Evolutionary conservation across 2,329 filamentous ascomycete genomes (phyloP).

Genomic region (Fusarium setosum): DNA sequence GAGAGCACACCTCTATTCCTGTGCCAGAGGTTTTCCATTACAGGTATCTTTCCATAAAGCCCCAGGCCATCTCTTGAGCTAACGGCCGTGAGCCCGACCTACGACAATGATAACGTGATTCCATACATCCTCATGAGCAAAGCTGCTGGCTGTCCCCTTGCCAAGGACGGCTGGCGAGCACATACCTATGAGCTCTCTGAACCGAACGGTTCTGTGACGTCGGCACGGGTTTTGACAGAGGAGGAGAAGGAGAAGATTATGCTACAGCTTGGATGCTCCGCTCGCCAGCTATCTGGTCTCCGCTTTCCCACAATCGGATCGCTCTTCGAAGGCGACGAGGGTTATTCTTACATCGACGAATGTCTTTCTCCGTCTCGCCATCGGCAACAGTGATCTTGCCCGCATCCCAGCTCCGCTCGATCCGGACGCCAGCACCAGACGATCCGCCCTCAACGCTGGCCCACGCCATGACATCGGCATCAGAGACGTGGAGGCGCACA

Average conservation of each 20-base stretch:
- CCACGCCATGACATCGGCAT: no score
- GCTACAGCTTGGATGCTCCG: conserved; percentile 40
- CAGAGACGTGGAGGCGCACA: no score
- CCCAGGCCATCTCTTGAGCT: conserved; percentile 9
- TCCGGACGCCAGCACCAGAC: no score
- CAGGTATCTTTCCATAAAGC: conserved; percentile 17
- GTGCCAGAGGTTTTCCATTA: conserved; percentile 45
- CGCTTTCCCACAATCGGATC: conserved; percentile 44
- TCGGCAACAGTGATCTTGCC: no score
- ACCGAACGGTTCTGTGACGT: conserved; percentile 1
- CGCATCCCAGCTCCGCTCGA: no score
- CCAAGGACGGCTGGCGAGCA: conserved; percentile 35
- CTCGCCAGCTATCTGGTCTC: conserved; percentile 40
- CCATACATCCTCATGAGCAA: conserved; percentile 49
- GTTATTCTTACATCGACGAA: conserved; percentile 27
- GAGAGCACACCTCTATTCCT: conserved; percentile 44
- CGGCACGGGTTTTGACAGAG: conserved; percentile 9
- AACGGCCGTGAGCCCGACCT: conserved; percentile 6
- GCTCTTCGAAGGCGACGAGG: conserved; percentile 40
- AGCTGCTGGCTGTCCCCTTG: conserved; percentile 43
- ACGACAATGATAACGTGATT: conserved; percentile 44
- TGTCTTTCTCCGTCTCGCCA: no score
- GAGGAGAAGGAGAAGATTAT: conserved; percentile 43
- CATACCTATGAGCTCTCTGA: conserved; percentile 11
- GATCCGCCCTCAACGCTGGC: no score